Evolutionary conservation across 768 basidiomycete species (phyloP), one percentile per base, ranked within the genome.

Genomic region (Mycena olivaceomarginata): DNA sequence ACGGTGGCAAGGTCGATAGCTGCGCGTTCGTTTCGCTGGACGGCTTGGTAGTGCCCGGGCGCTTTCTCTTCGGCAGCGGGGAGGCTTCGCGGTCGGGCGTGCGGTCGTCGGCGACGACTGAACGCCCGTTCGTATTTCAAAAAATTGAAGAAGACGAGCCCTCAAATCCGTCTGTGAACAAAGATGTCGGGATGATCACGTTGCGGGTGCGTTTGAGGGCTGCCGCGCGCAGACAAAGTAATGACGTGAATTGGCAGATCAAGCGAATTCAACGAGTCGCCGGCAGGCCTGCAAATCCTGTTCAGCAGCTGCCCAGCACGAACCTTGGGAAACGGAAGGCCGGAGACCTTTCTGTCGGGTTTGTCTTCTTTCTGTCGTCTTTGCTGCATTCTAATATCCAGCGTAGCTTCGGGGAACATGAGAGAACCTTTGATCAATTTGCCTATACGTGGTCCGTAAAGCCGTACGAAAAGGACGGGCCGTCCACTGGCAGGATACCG

Each of bases 11-110:
- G 40, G 82, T 91, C 8, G 88, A 91, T 69, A 91, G 92, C 5
- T 93, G 92, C 73, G 85, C 89, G 0, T 94, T 89, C 80, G 91
- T 95, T 25, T 87, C 86, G n/a, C 84, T 95, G 10, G 94, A 95
- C 80, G 94, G 93, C 4, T 87, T 90, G 67, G 84, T 88, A 4
- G 91, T 93, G 2, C 91, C 94, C 1, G 94, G 94, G 6, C 85
- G 90, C 18, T 94, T 94, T 79, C 82, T 94, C 20, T 88, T 85
- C 41, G 94, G 94, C 7, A 72, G 84, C 16, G 94, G 94, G 0
- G 84, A 86, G n/a, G 84, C 92, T 20, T 89, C 81, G n/a, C 88
- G 94, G 41, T 81, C 86, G 67, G 92, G 91, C 2, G 84, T 93
- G 9, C 87, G 93, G 45, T 89, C 91, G 0, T 91, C 91, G 5